These are phyloP conservation scores for Nitzschia sp. DNA, from an alignment of 108 stramenopile genomes.

Conservation along the genomic window DNA sequence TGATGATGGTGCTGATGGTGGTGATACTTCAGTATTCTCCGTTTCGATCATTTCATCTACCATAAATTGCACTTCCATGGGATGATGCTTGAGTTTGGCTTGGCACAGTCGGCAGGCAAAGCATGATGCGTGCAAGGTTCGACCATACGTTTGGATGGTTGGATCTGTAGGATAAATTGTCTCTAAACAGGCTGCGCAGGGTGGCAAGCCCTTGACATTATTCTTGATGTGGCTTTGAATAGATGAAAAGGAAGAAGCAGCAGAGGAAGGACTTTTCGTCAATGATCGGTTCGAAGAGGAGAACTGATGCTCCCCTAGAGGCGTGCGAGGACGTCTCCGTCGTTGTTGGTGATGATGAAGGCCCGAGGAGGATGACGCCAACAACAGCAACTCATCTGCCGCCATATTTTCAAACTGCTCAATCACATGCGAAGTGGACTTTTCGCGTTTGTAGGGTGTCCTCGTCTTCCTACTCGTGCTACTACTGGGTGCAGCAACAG, in stretches of 20 bases:
- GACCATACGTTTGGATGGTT: background rate
- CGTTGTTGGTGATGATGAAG: background rate
- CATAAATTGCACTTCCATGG: background rate
- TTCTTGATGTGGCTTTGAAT: background rate
- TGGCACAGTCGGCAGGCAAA: conserved; percentile 2
- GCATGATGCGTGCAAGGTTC: background rate
- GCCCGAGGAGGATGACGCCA: background rate
- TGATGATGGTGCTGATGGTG: no score
- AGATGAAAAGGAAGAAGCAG: background rate
- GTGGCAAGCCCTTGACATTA: background rate
- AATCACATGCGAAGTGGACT: background rate
- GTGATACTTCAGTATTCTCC: background rate
- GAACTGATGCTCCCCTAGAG: background rate
- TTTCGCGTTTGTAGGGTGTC: background rate
- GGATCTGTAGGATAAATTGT: conserved; percentile 5
- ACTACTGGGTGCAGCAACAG: background rate
- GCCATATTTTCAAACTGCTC: background rate
- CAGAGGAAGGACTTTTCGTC: background rate
- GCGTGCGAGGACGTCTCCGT: no score
- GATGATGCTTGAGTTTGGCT: conserved; percentile 3
- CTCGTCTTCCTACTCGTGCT: no score
- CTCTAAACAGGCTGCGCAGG: background rate
- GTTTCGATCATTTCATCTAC: no score
- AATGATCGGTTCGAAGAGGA: background rate
- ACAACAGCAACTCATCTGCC: background rate